Base-by-base conservation (phyloP, 345 rosid species). In the Lepidium didymum region DNA sequence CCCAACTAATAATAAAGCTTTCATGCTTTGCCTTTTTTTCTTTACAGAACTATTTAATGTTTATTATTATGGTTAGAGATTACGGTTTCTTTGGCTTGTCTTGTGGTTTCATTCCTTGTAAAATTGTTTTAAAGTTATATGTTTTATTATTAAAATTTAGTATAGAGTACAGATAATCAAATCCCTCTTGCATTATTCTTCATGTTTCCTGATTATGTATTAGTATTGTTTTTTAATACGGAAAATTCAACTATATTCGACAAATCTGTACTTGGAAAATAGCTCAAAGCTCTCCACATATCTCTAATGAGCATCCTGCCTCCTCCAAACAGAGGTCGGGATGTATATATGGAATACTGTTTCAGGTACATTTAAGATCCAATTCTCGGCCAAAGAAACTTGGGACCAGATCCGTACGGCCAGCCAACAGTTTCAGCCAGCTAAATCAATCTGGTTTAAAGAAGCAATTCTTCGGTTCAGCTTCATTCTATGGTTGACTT, bases 1-100 rank as follows among this genome's bases (percentile, higher is more conserved):
- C 75, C 84, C 46, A 81, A 81, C 79, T 83, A 73, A 62, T 37
- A 15, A 7, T 6, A 16, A 19, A 61, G 19, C 49, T 60, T 31
- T 12, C 54, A 49, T 49, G 21, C 2, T 40, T 21, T 38, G 6
- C 65, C 12, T 13, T 2, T n/a, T 62, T 21, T 21, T 2, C 9
- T 7, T 56, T 64, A 31, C 57, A 37, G 29, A 47, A 18, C 56
- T 52, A 38, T 56, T 31, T 73, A 19, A 4, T 8, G 6, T 36
- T 51, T 65, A n/a, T 27, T 56, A 29, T 62, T 13, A 53, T 73
- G 7, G 12, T 27, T 27, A 63, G 27, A 55, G 64, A 72, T 13
- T 16, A 25, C 37, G 21, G 57, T 34, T 42, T 15, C 53, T 23
- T 43, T 51, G 54, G 14, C 10, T 5, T 34, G 29, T 46, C 15